These are phyloP conservation scores for Alternaria sp. DNA, from an alignment of 2,329 filamentous ascomycete species.

Conservation along the genomic window DNA sequence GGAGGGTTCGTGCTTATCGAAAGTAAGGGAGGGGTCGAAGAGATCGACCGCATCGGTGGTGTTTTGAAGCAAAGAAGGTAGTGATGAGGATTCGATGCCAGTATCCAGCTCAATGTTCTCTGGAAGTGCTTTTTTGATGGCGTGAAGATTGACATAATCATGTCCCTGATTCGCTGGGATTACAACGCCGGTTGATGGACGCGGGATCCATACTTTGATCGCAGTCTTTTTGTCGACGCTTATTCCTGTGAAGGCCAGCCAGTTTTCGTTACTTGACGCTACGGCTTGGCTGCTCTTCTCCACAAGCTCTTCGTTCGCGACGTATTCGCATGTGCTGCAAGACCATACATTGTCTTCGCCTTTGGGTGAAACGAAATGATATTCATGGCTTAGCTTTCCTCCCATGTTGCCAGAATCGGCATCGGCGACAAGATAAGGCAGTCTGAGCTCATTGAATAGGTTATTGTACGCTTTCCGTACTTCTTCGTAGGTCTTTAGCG, in stretches of 20 bases:
- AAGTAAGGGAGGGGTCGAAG: conserved; percentile 28
- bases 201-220: conserved; percentile 63
- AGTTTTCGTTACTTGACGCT: conserved; percentile 26
- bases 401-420: conserved; percentile 98
- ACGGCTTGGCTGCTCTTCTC: conserved; percentile 44
- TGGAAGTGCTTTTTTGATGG: conserved; percentile 66
- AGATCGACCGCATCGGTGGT: conserved; percentile 28
- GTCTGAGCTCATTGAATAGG: conserved; percentile 81
- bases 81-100: conserved; percentile 62
- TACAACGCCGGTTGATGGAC: background rate
- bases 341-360: conserved; percentile 87
- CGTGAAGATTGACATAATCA: conserved; percentile 64
- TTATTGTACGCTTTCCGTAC: conserved; percentile 77
- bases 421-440: conserved; percentile 84
- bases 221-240: conserved; percentile 72
- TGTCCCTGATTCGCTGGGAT: conserved; percentile 19
- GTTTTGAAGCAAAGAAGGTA: conserved; percentile 32
- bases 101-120: conserved; percentile 72
- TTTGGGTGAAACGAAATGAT: conserved; percentile 79
- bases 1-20: background rate
- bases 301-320: conserved; percentile 89
- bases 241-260: conserved; percentile 67
- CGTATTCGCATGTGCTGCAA: conserved; percentile 76
- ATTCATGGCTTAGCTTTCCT: conserved; percentile 91
- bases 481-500: conserved; percentile 78